Conservation (phyloP, 2,329 filamentous ascomycete genomes). For the Neopestalotiopsis sp. region DNA sequence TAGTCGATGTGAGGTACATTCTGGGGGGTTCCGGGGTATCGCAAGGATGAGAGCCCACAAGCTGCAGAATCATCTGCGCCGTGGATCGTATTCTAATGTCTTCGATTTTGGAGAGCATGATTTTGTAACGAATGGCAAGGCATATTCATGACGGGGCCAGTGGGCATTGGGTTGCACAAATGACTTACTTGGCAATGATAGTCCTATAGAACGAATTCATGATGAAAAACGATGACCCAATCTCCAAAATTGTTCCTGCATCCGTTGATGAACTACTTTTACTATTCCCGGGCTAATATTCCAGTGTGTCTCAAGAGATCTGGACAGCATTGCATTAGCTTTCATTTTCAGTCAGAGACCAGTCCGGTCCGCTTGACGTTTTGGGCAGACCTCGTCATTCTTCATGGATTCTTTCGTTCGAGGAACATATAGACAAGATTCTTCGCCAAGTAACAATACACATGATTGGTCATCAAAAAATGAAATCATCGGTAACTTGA, state of each 20-base stretch:
- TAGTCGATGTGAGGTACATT: neutral
- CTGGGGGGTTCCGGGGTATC: neutral
- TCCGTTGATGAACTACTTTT: neutral
- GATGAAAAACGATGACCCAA: neutral
- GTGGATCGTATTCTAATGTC: neutral
- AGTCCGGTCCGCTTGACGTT: no score
- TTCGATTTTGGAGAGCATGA: neutral
- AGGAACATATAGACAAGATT: no score
- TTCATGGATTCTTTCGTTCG: no score
- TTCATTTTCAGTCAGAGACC: no score
- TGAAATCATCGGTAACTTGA: no score
- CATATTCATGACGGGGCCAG: neutral
- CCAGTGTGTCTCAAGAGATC: no score
- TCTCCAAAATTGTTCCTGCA: neutral
- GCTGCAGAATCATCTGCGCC: neutral
- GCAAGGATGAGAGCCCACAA: neutral
- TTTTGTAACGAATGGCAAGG: neutral
- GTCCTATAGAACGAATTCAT: neutral
- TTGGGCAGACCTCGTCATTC: no score
- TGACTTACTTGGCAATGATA: neutral
- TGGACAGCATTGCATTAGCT: no score
- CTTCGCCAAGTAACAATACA: no score
- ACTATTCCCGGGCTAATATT: no score
- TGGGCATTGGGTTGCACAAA: neutral
- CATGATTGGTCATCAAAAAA: no score